Evolutionary conservation across 805 yeast species (phyloP), one percentile per base, ranked within the genome.

Genomic region (Schwanniomyces yamadae): DNA sequence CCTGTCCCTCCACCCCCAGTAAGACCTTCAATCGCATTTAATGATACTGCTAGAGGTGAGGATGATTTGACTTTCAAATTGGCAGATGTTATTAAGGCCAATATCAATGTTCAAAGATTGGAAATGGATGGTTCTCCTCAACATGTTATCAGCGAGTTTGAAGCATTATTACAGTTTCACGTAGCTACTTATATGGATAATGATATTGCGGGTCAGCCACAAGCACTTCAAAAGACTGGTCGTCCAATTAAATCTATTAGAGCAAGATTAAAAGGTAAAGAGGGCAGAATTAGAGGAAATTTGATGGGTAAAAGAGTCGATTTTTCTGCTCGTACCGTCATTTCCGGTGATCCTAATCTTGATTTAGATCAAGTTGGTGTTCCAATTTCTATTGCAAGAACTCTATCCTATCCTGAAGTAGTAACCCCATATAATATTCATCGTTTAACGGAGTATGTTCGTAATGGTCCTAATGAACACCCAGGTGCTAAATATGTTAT

Each of bases 1-100:
- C 99, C 99, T 1, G 99, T 93, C 13, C 99, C 99, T 28, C 99
- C 99, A 34, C 99, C 99, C 44, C 98, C 97, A 23, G 99, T 93
- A 22, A 83, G 99, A 63, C 99, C 99, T 8, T 86, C 96, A 16
- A 93, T 93, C 68, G 96, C 99, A 2, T 90, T 93, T 54, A 93
- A 93, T 49, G 99, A 93, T 59, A 87, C 97, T 8, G 96, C 95
- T 43, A 82, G 99, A 69, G 97, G 98, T 50, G 99, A 93, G 63
- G 99, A 93, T 78, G 99, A 93, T 74, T 82, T 93, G 66, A 93
- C 99, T 2, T 93, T 90, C 61, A 93, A 93, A 65, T 73, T 93
- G 47, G 97, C 98, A 6, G 99, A 93, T 74, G 90, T 93, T 34
- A 69, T 93, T 54, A 93, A 93, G 63, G 98, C 99, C 4, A 93